Base-by-base conservation (phyloP, 768 basidiomycete genomes). In the Tulasnella sp. region DNA sequence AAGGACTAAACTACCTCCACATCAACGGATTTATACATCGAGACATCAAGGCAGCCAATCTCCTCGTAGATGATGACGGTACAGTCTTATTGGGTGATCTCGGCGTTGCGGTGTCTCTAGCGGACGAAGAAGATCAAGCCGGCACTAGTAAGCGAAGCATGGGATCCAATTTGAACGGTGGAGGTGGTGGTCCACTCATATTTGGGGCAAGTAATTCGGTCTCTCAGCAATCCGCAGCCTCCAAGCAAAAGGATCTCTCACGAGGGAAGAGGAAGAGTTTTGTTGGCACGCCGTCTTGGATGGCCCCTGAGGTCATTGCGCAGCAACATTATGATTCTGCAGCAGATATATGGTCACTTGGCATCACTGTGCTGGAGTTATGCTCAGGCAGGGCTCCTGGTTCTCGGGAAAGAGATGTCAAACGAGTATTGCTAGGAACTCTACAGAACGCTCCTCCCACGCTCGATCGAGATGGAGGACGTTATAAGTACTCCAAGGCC, bases 281-380 rank as follows among this genome's bases (percentile, higher is more conserved):
- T 61, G 92, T 95, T 12, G 92, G 92, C 43, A 95, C 91, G 28
- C 49, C 49, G 20, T 51, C 49, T 7, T 51, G 49, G 49, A 51
- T 51, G 91, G 88, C 92, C 0, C 92, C 92, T 1, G 92, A 96
- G 59, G 74, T 95, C 20, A 85, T 96, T 41, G 75, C 83, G 58
- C 84, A 89, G 44, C 75, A 75, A 57, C 76, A 77, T 49, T 93
- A 92, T 63, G 89, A 53, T 61, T 74, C 79, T 10, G 76, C 80
- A 56, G 88, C 88, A 16, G 92, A 96, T 61, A 91, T 96, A 53
- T 96, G 91, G 90, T 90, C 86, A 53, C 85, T 95, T 63, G 92
- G 88, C 10, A 91, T 96, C 53, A 93, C 90, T n/a, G 83, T 90
- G 13, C 67, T 95, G 40, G 92, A 95, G 63, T 71, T 96, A 28